These are phyloP conservation scores for Mycena albidolilacea DNA, from an alignment of 768 basidiomycete species.

Conservation along the genomic window DNA sequence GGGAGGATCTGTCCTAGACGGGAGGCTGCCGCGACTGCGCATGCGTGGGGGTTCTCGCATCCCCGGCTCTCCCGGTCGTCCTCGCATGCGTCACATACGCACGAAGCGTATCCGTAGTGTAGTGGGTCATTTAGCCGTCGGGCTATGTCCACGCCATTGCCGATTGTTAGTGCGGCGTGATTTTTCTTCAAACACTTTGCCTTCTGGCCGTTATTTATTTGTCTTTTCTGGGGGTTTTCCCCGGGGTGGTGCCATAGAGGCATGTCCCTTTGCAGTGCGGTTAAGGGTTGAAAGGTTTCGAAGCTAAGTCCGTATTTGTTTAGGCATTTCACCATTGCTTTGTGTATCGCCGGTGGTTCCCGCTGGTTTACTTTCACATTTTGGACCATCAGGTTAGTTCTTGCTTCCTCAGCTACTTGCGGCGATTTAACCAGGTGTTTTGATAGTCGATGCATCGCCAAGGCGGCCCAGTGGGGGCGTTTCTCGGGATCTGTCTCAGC, in stretches of 20 bases:
- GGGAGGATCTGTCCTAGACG: background rate
- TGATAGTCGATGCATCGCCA: no score
- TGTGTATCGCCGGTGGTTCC: background rate
- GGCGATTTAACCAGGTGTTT: no score
- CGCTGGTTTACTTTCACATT: background rate
- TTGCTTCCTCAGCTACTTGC: no score
- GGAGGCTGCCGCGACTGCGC: background rate
- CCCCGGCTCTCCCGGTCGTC: background rate
- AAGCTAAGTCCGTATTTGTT: background rate
- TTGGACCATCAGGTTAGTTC: background rate
- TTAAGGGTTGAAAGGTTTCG: background rate
- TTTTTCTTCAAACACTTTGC: conserved; percentile 18
- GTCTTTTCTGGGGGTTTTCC: background rate
- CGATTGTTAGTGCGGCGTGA: background rate
- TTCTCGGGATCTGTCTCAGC: no score
- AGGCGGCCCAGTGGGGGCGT: no score
- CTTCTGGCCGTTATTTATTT: conserved; percentile 20
- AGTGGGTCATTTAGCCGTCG: background rate
- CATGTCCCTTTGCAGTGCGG: background rate
- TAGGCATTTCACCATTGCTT: background rate
- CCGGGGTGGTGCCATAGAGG: conserved; percentile 37
- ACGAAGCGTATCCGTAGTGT: background rate
- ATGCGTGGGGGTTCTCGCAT: conserved; percentile 30
- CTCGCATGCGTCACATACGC: conserved; percentile 23
- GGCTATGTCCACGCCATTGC: no score